Conservation (phyloP, 1,284 basidiomycete species). For the Trametes polyzona region DNA sequence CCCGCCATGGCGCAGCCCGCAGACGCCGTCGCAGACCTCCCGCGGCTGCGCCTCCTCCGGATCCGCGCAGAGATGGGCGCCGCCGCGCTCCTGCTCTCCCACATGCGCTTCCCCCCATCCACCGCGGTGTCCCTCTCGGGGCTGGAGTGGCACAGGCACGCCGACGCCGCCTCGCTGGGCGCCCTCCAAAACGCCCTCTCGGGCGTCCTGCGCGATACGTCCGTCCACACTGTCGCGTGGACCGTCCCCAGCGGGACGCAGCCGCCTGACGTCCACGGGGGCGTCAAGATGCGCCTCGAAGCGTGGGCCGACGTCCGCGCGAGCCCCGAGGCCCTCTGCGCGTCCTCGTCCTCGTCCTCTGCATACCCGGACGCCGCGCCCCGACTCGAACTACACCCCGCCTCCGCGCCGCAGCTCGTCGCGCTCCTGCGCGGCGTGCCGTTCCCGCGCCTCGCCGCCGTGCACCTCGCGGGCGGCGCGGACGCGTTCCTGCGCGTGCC, state of each 20-base stretch:
- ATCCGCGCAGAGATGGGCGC: not conserved
- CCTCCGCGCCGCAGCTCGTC: too few species aligned
- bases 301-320: not conserved
- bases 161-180: too few species aligned
- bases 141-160: not conserved
- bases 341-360: too few species aligned
- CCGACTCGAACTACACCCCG: not conserved
- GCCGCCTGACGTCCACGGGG: not conserved
- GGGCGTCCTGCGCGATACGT: not conserved
- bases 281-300: not conserved
- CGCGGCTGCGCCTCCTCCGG: not conserved
- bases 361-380: constrained; percentile 2
- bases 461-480: not conserved
- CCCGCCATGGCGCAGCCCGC: not conserved
- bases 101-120: not conserved
- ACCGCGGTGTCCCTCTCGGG: not conserved
- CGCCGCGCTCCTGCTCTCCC: not conserved
- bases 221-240: not conserved
- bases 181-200: not conserved
- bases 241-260: not conserved
- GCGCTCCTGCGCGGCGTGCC: not conserved
- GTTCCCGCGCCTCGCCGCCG: not conserved
- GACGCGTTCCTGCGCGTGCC: not conserved
- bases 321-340: not conserved
- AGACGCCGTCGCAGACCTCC: not conserved